Evolutionary conservation across 192 early-diverging fungal genomes (phyloP).

Genomic region (Haplosporangium gracile): DNA sequence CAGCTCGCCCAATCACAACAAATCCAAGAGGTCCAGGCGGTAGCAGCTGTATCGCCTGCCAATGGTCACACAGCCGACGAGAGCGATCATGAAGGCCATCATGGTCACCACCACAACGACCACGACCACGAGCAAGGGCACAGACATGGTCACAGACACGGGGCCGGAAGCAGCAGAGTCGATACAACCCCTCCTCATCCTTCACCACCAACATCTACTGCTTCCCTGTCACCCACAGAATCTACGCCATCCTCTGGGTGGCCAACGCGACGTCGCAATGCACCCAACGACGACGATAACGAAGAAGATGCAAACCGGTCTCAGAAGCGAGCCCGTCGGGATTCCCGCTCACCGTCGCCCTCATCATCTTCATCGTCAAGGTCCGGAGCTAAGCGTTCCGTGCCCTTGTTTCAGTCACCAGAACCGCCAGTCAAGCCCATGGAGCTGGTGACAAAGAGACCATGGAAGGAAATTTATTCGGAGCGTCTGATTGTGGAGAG

Average conservation of each 20-base stretch:
- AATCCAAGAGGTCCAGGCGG: background rate
- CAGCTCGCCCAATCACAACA: background rate
- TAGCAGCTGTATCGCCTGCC: background rate
- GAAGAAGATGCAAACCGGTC: conserved; percentile 23
- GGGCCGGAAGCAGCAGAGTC: background rate
- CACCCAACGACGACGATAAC: conserved; percentile 35
- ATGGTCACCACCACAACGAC: conserved; percentile 4
- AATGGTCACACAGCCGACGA: conserved; percentile 15
- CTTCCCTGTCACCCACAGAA: conserved; percentile 48
- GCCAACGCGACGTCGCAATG: conserved; percentile 34
- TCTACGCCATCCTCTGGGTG: conserved; percentile 19
- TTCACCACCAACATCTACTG: conserved; percentile 39
- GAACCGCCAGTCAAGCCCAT: conserved; percentile 42
- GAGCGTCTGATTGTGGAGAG: conserved; percentile 93
- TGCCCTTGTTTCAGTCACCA: conserved; percentile 46
- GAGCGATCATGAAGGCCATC: conserved; percentile 22
- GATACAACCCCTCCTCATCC: conserved; percentile 14
- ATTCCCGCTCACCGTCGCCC: conserved; percentile 37
- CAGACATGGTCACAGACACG: background rate
- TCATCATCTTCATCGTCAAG: conserved; percentile 4
- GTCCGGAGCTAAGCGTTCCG: conserved; percentile 17
- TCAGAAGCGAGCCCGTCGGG: conserved; percentile 38
- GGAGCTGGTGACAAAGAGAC: conserved; percentile 62
- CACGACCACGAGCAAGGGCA: background rate
- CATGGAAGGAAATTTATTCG: conserved; percentile 97